phyloP scores from a whole-genome alignment of 805 yeast genomes.

The Myxozyma vanderwaltii region DNA sequence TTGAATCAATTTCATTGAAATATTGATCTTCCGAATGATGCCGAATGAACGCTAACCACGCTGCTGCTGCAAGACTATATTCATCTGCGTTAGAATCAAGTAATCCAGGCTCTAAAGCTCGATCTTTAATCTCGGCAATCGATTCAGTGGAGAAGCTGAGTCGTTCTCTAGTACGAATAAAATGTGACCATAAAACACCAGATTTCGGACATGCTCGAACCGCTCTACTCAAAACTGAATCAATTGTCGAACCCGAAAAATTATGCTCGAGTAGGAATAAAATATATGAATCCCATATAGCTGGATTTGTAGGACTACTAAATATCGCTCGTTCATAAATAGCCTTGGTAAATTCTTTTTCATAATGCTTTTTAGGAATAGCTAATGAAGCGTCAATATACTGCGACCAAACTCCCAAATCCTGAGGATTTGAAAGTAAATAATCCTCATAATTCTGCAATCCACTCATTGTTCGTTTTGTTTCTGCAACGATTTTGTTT shows the following conservation, averaged over 20 bases:
- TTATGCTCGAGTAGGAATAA: conserved; percentile 33
- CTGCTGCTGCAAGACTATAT: conserved; percentile 11
- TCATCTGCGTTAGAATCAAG: conserved; percentile 19
- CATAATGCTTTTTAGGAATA: conserved; percentile 29
- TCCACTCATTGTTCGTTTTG: conserved; percentile 19
- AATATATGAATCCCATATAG: conserved; percentile 40
- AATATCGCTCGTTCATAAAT: conserved; percentile 39
- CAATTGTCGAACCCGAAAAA: conserved; percentile 3
- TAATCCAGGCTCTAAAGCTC: conserved; percentile 20
- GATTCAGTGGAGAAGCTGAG: neutral
- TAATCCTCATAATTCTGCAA: conserved; percentile 34
- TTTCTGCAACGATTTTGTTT: conserved; percentile 30
- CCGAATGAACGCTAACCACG: conserved; percentile 24
- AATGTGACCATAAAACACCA: conserved; percentile 38
- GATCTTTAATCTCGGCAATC: conserved; percentile 16
- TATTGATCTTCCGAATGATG: neutral
- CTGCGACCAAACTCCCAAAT: conserved; percentile 33
- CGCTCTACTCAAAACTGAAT: conserved; percentile 31
- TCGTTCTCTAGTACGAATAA: conserved; percentile 27
- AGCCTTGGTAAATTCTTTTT: conserved; percentile 25
- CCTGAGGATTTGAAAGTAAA: neutral
- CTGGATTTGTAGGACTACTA: conserved; percentile 21
- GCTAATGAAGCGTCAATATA: conserved; percentile 37
- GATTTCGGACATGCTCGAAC: conserved; percentile 36
- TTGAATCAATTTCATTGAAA: neutral